Evolutionary conservation across 495 filamentous ascomycete genomes (phyloP).

Genomic region (Usnea hakonensis): DNA sequence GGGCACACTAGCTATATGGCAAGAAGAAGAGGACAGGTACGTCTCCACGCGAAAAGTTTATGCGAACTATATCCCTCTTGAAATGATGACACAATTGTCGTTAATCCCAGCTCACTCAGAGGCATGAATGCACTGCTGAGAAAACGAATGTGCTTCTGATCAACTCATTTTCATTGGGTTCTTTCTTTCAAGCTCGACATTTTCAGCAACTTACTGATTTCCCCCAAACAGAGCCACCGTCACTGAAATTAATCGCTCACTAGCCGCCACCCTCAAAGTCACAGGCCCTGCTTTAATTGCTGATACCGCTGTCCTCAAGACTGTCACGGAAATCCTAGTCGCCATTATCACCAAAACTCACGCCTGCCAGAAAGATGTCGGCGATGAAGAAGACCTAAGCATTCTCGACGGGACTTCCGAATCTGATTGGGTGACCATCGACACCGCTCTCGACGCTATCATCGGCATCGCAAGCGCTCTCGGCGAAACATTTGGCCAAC

Average conservation of each 20-base stretch:
- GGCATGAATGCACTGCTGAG: conserved; percentile 77
- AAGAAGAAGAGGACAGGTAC: conserved; percentile 87
- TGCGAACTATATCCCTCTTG: conserved; percentile 21
- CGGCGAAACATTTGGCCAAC: conserved; percentile 68
- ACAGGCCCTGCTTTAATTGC: conserved; percentile 82
- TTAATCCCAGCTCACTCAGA: conserved; percentile 99
- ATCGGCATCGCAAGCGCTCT: conserved; percentile 75
- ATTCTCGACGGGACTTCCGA: conserved; percentile 77
- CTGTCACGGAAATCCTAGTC: conserved; percentile 57
- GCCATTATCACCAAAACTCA: conserved; percentile 79
- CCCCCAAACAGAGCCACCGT: conserved; percentile 60
- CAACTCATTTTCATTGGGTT: conserved; percentile 17
- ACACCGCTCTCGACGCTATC: conserved; percentile 85
- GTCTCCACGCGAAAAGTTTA: conserved; percentile 32
- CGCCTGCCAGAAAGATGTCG: conserved; percentile 82
- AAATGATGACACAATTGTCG: conserved; percentile 80
- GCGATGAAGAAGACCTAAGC: conserved; percentile 62
- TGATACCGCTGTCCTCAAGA: conserved; percentile 52
- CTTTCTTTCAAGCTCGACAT: not conserved
- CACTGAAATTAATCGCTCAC: conserved; percentile 89
- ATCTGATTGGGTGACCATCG: conserved; percentile 94
- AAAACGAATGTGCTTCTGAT: conserved; percentile 68
- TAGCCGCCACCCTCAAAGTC: conserved; percentile 85
- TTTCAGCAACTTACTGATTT: conserved; percentile 35
- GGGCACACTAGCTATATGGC: conserved; percentile 76